Percentiles rank a stretch among this genome's conserved stretches.
Evolutionary conservation across 2,329 filamentous ascomycete genomes (phyloP).

Genomic region (Verruconis gallopava): DNA sequence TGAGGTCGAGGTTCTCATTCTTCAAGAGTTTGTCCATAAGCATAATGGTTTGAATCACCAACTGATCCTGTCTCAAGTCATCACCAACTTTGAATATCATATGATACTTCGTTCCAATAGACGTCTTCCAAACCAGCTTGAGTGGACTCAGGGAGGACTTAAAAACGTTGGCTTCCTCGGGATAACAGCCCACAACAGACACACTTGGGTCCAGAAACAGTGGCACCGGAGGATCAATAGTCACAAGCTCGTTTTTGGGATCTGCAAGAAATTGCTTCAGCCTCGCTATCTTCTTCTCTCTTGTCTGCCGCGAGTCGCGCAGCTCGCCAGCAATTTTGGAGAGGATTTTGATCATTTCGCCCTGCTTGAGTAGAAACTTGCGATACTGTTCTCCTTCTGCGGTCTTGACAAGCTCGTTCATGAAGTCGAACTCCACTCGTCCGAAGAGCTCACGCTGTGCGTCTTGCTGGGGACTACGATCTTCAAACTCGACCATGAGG

Average conservation of each 20-base stretch:
- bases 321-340: constrained; percentile 84
- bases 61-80: constrained; percentile 88
- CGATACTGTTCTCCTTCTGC: constrained; percentile 60
- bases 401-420: constrained; percentile 66
- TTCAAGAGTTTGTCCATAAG: constrained; percentile 92
- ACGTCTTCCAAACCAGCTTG: constrained; percentile 79
- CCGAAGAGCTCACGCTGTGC: constrained; percentile 76
- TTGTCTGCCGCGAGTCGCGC: constrained; percentile 63
- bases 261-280: constrained; percentile 78
- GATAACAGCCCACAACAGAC: constrained; percentile 62
- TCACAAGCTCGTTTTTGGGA: constrained; percentile 74
- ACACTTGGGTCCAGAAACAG: constrained; percentile 80
- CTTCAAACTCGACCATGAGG: constrained; percentile 93
- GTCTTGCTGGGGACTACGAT: constrained; percentile 27
- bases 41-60: constrained; percentile 95
- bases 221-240: constrained; percentile 74
- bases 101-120: constrained; percentile 61
- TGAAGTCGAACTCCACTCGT: constrained; percentile 91
- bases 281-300: constrained; percentile 67
- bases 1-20: constrained; percentile 92
- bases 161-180: constrained; percentile 82
- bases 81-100: constrained; percentile 97
- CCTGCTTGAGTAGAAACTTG: constrained; percentile 69
- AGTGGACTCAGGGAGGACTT: constrained; percentile 90
- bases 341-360: constrained; percentile 75